Percentiles rank a stretch among this genome's conserved stretches.
Conservation (phyloP, 345 rosid genomes). For the Rhizophora mangle region DNA sequence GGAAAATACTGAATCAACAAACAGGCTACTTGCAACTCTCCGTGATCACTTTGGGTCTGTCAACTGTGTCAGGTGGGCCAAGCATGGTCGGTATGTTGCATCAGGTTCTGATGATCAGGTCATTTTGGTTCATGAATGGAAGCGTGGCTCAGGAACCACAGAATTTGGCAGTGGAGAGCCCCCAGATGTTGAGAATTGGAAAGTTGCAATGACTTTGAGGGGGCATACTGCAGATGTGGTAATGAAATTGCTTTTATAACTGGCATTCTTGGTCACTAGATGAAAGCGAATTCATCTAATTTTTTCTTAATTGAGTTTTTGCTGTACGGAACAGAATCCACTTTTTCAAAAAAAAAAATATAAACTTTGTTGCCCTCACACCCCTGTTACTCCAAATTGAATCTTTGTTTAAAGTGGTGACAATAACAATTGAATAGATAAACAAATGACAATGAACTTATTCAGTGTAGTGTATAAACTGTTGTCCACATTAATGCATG, state of each 20-base stretch:
- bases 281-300: neutral
- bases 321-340: neutral
- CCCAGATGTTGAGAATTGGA: conserved; percentile 99
- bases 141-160: conserved; percentile 96
- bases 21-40: conserved; percentile 89
- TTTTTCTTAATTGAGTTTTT: conserved; percentile 7
- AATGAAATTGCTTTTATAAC: conserved; percentile 33
- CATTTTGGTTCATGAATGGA: conserved; percentile 85
- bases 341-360: neutral
- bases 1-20: conserved; percentile 51
- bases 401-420: neutral
- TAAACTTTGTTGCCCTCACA: neutral
- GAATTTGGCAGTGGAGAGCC: conserved; percentile 99
- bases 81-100: conserved; percentile 83
- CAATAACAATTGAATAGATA: neutral
- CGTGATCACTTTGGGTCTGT: conserved; percentile 99
- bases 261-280: neutral
- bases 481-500: neutral
- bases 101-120: conserved; percentile 98
- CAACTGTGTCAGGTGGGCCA: conserved; percentile 99
- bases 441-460: neutral
- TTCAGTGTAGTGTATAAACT: neutral
- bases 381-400: neutral
- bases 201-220: conserved; percentile 89
- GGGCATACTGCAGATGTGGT: conserved; percentile 99